These are phyloP conservation scores for Meripilus lineatus DNA, from an alignment of 1,284 basidiomycete species.

Conservation along the genomic window DNA sequence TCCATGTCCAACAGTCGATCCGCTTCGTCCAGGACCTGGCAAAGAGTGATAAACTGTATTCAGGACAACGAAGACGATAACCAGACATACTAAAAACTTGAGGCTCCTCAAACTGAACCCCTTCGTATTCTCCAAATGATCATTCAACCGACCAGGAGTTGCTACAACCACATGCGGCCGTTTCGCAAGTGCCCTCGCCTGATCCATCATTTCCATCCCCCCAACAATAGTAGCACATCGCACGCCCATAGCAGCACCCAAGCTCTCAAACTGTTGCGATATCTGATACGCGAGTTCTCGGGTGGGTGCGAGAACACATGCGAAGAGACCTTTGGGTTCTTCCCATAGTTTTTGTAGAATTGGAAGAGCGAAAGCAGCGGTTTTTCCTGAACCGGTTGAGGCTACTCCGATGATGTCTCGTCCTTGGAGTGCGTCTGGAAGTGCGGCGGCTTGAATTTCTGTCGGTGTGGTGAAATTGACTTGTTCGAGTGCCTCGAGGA, in stretches of 20 bases:
- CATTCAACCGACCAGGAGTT: conserved; percentile 91
- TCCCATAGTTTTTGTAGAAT: conserved; percentile 98
- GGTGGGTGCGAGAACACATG: conserved; percentile 93
- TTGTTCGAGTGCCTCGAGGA: conserved; percentile 82
- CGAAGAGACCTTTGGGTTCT: conserved; percentile 90
- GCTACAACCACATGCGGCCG: conserved; percentile 95
- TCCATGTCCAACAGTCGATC: conserved; percentile 97
- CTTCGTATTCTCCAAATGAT: conserved; percentile 98
- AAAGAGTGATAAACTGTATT: neutral
- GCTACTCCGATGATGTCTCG: conserved; percentile 98
- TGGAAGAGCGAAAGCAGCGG: conserved; percentile 94
- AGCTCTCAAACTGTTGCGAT: conserved; percentile 90
- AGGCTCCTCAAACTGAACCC: conserved; percentile 89
- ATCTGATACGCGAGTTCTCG: conserved; percentile 99
- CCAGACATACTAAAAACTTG: conserved; percentile 76
- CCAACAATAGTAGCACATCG: conserved; percentile 91
- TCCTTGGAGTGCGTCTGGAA: conserved; percentile 88
- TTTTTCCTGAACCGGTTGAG: conserved; percentile 97
- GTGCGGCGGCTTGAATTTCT: conserved; percentile 86
- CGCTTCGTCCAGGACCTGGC: conserved; percentile 93
- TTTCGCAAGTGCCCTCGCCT: conserved; percentile 92
- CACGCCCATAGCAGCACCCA: conserved; percentile 93
- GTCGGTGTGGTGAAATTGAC: conserved; percentile 88
- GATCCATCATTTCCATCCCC: conserved; percentile 92
- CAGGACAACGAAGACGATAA: neutral